Conservation (phyloP, 192 early-diverging fungal species). For the Gamsiella multidivaricata region DNA sequence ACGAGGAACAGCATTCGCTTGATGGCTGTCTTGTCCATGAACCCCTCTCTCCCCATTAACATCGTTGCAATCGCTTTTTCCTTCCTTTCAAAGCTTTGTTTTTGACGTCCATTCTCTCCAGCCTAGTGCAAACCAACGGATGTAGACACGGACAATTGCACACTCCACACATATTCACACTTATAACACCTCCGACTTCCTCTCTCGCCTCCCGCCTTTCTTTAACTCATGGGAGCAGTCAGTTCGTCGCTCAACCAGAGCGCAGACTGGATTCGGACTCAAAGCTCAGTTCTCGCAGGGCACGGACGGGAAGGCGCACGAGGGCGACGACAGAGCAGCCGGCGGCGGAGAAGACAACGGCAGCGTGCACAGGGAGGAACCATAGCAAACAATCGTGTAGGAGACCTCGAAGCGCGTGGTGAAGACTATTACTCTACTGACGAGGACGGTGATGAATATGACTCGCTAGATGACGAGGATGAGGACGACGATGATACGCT, state of each 20-base stretch:
- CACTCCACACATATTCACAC: too few relatives aligned
- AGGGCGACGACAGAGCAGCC: not conserved
- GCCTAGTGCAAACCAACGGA: too few relatives aligned
- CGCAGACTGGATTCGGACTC: slow-evolving; percentile 27
- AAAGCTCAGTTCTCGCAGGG: slow-evolving; percentile 5
- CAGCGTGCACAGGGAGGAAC: not conserved
- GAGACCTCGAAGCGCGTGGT: slow-evolving; percentile 22
- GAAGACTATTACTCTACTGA: slow-evolving; percentile 2
- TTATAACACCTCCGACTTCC: too few relatives aligned
- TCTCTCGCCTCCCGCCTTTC: not conserved
- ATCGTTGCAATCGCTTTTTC: too few relatives aligned
- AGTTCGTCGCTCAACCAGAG: slow-evolving; percentile 36
- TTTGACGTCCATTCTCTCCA: too few relatives aligned
- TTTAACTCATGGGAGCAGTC: slow-evolving; percentile 34
- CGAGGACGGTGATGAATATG: slow-evolving; percentile 13
- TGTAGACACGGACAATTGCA: too few relatives aligned
- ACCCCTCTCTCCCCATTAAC: too few relatives aligned
- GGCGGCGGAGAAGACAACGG: slow-evolving; percentile 9
- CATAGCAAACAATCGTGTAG: not conserved
- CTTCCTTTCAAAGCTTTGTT: too few relatives aligned
- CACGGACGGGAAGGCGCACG: not conserved
- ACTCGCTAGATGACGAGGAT: slow-evolving; percentile 16
- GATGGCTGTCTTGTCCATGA: too few relatives aligned
- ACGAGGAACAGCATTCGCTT: too few relatives aligned
- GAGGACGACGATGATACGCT: slow-evolving; percentile 7